Conservation (phyloP, 179 eudicot species). For the Actinidia arguta region DNA sequence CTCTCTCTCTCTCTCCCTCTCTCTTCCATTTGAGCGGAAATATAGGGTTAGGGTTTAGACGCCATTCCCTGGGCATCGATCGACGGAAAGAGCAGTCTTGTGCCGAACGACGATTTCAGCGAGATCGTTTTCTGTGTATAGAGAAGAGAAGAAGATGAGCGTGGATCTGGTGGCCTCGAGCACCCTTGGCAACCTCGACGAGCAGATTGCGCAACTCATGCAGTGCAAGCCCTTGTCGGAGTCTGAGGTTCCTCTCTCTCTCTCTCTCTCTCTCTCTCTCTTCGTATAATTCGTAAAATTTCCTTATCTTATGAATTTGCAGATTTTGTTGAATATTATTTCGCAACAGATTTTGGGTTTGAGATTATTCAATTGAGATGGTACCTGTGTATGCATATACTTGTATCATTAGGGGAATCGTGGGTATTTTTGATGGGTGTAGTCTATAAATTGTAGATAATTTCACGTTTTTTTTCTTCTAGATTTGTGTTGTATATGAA, state of each 20-base stretch:
- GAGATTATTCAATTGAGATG: background rate
- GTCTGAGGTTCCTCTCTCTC: constrained; percentile 53
- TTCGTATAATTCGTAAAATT: background rate
- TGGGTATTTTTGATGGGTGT: background rate
- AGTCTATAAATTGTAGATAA: background rate
- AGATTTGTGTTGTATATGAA: background rate
- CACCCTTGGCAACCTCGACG: constrained; percentile 75
- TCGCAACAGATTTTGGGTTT: too few species aligned
- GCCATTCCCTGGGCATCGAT: constrained; percentile 5
- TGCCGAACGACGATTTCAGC: background rate
- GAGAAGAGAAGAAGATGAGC: constrained; percentile 58
- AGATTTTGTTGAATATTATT: constrained; percentile 16
- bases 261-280: background rate
- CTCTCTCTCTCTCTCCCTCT: constrained; percentile 1
- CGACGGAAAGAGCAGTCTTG: background rate
- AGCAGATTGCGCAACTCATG: constrained; percentile 90
- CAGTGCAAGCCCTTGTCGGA: constrained; percentile 95
- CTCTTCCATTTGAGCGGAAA: background rate
- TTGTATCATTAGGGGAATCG: background rate
- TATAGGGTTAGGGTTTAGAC: constrained; percentile 23
- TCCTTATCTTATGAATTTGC: background rate
- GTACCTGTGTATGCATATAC: background rate
- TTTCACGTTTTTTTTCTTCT: background rate
- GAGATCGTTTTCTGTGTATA: background rate
- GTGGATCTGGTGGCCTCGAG: constrained; percentile 67